Evolutionary conservation across 2,329 filamentous ascomycete species (phyloP).

Genomic region (Colletotrichum agaves): DNA sequence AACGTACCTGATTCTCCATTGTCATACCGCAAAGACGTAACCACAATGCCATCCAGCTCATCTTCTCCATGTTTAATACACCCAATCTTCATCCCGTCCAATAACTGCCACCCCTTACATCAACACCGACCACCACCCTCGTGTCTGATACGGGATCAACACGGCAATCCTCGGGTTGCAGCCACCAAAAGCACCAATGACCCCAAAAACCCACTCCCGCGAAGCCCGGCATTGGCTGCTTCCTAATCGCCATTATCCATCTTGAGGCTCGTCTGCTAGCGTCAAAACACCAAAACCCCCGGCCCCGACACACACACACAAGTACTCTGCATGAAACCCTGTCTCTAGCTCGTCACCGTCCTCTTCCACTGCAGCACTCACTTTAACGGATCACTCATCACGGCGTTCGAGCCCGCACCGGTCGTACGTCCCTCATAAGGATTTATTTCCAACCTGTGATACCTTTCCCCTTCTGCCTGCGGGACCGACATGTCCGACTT

Average conservation of each 20-base stretch:
- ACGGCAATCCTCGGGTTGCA: background rate
- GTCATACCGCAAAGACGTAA: background rate
- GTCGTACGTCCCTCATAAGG: background rate
- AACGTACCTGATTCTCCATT: background rate
- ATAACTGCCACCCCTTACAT: background rate
- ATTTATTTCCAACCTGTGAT: background rate
- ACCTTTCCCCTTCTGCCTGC: background rate
- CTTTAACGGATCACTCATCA: background rate
- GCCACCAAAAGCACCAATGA: background rate
- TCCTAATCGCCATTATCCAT: background rate
- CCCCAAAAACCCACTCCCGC: background rate
- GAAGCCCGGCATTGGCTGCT: conserved; percentile 16
- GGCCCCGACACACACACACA: background rate
- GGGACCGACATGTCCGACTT: background rate
- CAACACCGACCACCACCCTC: background rate
- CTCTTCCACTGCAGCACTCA: too few species aligned
- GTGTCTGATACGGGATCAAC: conserved; percentile 9
- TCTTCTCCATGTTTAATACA: background rate
- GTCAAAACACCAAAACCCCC: background rate
- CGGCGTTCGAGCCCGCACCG: background rate
- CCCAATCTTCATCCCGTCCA: background rate
- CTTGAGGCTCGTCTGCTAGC: conserved; percentile 14
- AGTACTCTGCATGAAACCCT: background rate
- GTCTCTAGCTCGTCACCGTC: background rate
- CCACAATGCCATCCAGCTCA: conserved; percentile 3